These are phyloP conservation scores for Stemphylium lycopersici DNA, from an alignment of 2,329 filamentous ascomycete genomes.

Conservation along the genomic window DNA sequence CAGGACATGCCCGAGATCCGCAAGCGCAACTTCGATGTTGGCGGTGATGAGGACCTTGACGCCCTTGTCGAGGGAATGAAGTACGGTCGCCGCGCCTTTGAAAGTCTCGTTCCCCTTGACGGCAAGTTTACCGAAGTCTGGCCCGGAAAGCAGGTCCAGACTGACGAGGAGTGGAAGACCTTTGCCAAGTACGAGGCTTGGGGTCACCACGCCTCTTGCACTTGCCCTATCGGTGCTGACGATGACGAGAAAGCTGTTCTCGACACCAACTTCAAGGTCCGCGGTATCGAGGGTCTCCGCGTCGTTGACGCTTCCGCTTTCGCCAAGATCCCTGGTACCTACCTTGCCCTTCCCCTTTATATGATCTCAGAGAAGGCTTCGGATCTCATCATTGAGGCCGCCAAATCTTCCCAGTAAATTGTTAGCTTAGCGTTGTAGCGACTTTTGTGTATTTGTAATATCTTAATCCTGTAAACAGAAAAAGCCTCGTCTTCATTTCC, in stretches of 20 bases:
- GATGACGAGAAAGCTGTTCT: slow-evolving; percentile 59
- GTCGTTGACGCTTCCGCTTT: slow-evolving; percentile 51
- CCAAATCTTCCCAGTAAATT: background rate
- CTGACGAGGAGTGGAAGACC: slow-evolving; percentile 51
- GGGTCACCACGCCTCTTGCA: slow-evolving; percentile 64
- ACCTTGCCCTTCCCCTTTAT: slow-evolving; percentile 59
- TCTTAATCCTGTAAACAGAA: background rate
- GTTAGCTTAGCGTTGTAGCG: background rate
- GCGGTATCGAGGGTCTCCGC: slow-evolving; percentile 59
- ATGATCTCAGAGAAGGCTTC: slow-evolving; percentile 68
- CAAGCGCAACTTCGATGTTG: slow-evolving; percentile 24
- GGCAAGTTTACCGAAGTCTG: slow-evolving; percentile 55
- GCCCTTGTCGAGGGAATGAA: slow-evolving; percentile 63
- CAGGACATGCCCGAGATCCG: slow-evolving; percentile 65
- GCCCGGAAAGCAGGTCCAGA: slow-evolving; percentile 55
- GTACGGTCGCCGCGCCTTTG: slow-evolving; percentile 54
- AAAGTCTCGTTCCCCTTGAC: slow-evolving; percentile 50
- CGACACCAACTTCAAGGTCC: slow-evolving; percentile 60
- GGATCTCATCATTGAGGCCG: slow-evolving; percentile 58
- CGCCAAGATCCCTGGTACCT: slow-evolving; percentile 57
- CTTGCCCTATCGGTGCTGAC: slow-evolving; percentile 61
- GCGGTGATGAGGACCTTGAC: slow-evolving; percentile 52
- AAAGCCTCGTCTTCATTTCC: background rate
- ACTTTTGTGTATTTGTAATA: background rate
- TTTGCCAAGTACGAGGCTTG: slow-evolving; percentile 38